Percentiles rank a stretch among this genome's conserved stretches.
phyloP scores from a whole-genome alignment of 192 early-diverging fungal species.

The Paraglomus brasilianum region DNA sequence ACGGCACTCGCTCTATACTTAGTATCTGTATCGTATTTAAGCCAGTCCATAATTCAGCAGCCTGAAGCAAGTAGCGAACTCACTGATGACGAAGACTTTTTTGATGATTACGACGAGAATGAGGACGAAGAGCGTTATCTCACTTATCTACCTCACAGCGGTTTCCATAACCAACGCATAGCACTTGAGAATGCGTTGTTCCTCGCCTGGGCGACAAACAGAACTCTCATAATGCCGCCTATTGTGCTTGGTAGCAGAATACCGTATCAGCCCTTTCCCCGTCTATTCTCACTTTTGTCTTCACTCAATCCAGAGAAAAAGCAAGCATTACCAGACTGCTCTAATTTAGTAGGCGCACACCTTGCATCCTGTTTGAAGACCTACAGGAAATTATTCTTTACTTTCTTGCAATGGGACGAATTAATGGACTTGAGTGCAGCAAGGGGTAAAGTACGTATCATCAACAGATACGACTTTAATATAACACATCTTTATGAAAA shows the following conservation, averaged over 20 bases:
- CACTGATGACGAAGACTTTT: no score
- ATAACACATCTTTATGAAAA: background rate
- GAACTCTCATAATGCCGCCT: slow-evolving; percentile 48
- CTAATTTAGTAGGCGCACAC: background rate
- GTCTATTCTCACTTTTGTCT: background rate
- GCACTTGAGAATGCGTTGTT: slow-evolving; percentile 42
- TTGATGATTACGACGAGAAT: no score
- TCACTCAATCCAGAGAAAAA: slow-evolving; percentile 2
- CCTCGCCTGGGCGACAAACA: slow-evolving; percentile 38
- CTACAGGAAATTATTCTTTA: background rate
- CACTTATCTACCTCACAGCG: slow-evolving; percentile 46
- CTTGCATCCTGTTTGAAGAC: background rate
- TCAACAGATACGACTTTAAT: slow-evolving; percentile 1
- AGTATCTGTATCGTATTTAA: no score
- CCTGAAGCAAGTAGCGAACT: no score
- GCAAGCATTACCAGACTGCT: background rate
- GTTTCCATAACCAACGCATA: slow-evolving; percentile 52
- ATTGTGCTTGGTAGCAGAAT: slow-evolving; percentile 33
- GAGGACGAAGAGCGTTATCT: slow-evolving; percentile 2
- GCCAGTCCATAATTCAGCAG: no score
- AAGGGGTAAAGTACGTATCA: background rate
- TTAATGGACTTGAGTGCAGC: slow-evolving; percentile 2
- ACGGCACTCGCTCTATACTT: no score
- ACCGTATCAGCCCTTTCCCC: background rate
- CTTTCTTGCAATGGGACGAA: slow-evolving; percentile 22